These are phyloP conservation scores for Flaveria trinervia DNA, from an alignment of 129 eudicot species.

Conservation along the genomic window DNA sequence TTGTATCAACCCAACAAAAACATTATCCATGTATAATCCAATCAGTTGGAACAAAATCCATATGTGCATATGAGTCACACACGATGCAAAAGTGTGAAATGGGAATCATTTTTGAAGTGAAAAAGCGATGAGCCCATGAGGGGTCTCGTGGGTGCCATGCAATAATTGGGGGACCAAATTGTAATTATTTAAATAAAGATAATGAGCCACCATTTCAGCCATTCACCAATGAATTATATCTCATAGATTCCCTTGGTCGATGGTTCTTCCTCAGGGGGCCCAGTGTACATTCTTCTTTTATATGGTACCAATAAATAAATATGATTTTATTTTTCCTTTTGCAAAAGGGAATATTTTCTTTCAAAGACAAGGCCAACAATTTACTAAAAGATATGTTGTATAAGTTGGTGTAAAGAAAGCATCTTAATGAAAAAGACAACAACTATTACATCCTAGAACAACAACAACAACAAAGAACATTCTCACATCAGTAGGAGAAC, in stretches of 20 bases:
- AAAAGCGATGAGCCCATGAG: conserved; percentile 30
- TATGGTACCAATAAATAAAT: conserved; percentile 17
- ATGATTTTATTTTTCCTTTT: conserved; percentile 9
- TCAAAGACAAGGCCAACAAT: not conserved
- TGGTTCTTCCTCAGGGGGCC: conserved; percentile 34
- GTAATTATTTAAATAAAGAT: conserved; percentile 24
- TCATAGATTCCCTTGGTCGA: conserved; percentile 40
- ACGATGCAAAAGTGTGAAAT: conserved; percentile 31
- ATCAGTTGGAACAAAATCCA: conserved; percentile 26
- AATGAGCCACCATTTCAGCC: conserved; percentile 36
- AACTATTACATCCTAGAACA: conserved; percentile 6
- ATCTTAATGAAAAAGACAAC: not conserved
- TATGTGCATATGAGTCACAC: conserved; percentile 29
- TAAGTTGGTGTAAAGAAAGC: not conserved
- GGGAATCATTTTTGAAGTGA: conserved; percentile 37
- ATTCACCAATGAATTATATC: conserved; percentile 31
- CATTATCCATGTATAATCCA: conserved; percentile 5
- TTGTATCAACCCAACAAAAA: no score
- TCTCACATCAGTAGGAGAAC: not conserved
- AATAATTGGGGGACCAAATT: conserved; percentile 35
- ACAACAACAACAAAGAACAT: not conserved
- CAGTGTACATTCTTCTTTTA: conserved; percentile 31
- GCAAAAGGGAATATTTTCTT: conserved; percentile 16
- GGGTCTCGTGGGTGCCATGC: conserved; percentile 36
- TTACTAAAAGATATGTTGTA: conserved; percentile 1